Base-by-base conservation (phyloP, 2,329 filamentous ascomycete species). In the Fusarium camptoceras region DNA sequence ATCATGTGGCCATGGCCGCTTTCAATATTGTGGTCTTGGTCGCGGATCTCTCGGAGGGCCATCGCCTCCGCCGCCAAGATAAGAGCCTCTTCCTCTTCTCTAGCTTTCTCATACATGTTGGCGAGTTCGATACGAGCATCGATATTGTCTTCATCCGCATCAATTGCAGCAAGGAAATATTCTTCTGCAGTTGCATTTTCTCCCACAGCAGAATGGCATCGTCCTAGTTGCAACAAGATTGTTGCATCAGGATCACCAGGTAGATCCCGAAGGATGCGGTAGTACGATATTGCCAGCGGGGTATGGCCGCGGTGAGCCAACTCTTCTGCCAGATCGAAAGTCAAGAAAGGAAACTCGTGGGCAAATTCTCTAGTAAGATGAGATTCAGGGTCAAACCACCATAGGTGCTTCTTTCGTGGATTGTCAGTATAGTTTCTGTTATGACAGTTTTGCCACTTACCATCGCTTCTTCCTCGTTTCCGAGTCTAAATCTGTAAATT, bases 101-200 rank as follows among this genome's bases (percentile, higher is more conserved):
- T 90, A 46, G 87, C 87, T 68, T 86, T 89, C 77, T 97, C 93
- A 75, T 97, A 97, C 78, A 98, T 88, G 74, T 92, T 94, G 15
- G 93, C 93, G 12, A 98, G 84, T 73, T 93, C 89, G 30, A 92
- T 89, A 41, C 93, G 90, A 41, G 93, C 92, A 66, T 94, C 91
- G 49, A 95, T 89, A 61, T 91, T 90, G 42, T 88, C 84, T 46
- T 89, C 83, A 67, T 97, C 92, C 63, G 89, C 86, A 54, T 93
- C 88, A 39, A 94, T 89, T 14, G 94, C 89, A 3, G 88, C 88
- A 25, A 93, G 86, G 73, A 94, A 96, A 76, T 89, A 92, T 68
- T 92, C 89, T 75, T 95, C 91, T 1, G 94, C 94, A 39, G 91
- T 88, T 31, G 88, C 84, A 22, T 88, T 84, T 57, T 91, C 85